phyloP scores from a whole-genome alignment of 2,329 filamentous ascomycete species.

The Pseudogymnoascus sp. region DNA sequence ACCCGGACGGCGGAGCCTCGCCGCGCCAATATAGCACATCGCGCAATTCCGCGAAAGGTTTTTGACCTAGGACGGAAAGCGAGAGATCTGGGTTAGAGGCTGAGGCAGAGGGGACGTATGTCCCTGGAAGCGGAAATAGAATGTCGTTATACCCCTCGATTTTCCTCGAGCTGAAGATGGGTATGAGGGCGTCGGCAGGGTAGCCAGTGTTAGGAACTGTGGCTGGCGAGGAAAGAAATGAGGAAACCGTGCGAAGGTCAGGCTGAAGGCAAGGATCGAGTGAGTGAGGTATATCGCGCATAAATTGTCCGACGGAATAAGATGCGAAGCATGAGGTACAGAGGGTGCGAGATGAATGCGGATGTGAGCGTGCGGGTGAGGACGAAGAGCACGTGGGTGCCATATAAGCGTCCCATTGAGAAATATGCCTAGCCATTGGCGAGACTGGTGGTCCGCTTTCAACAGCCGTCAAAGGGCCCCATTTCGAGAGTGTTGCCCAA shows the following conservation, averaged over 20 bases:
- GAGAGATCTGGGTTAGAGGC: slow-evolving; percentile 26
- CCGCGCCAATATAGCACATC: slow-evolving; percentile 49
- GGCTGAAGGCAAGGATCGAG: slow-evolving; percentile 45
- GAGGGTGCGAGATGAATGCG: not conserved
- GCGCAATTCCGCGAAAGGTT: slow-evolving; percentile 32
- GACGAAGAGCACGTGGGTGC: not conserved
- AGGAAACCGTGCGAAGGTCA: slow-evolving; percentile 41
- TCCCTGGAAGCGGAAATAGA: slow-evolving; percentile 36
- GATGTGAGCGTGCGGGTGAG: not conserved
- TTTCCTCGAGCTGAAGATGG: slow-evolving; percentile 49
- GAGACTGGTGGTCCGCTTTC: not conserved
- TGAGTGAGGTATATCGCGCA: slow-evolving; percentile 22
- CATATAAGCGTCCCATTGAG: slow-evolving; percentile 2
- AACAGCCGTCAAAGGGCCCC: not conserved
- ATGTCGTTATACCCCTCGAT: slow-evolving; percentile 47
- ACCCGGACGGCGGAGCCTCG: slow-evolving; percentile 37
- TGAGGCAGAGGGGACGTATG: slow-evolving; percentile 33
- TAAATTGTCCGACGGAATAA: slow-evolving; percentile 24
- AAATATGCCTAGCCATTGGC: not conserved
- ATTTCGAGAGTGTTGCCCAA: not conserved
- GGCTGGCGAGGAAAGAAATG: slow-evolving; percentile 42
- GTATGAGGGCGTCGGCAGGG: slow-evolving; percentile 40
- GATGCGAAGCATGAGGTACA: slow-evolving; percentile 18
- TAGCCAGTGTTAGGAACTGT: slow-evolving; percentile 26
- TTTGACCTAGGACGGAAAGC: not conserved